phyloP scores from a whole-genome alignment of 805 yeast species.

The Barnettozyma vustinii region DNA sequence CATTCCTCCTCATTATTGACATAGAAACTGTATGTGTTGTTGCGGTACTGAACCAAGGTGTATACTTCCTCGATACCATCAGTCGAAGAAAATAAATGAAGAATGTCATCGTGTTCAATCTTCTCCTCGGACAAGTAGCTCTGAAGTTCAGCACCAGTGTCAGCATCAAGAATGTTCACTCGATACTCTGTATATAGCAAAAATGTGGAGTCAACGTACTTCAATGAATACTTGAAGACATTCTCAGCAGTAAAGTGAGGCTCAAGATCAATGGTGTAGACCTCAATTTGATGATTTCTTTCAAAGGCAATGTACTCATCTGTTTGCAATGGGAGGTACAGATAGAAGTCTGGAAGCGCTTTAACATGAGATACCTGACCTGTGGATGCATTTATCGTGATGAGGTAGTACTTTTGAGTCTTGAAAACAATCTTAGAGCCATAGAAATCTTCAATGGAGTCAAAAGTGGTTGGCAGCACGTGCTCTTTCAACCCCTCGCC shows the following conservation, averaged over 20 bases:
- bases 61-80: slow-evolving; percentile 14
- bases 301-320: slow-evolving; percentile 20
- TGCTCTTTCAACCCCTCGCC: slow-evolving; percentile 9
- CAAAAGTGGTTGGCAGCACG: slow-evolving; percentile 9
- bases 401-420: slow-evolving; percentile 5
- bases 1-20: slow-evolving; percentile 26
- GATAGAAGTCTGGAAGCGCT: slow-evolving; percentile 6
- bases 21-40: slow-evolving; percentile 10
- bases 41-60: slow-evolving; percentile 11
- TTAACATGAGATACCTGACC: slow-evolving; percentile 10
- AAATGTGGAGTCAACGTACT: slow-evolving; percentile 15
- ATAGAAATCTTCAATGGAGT: slow-evolving; percentile 18
- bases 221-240: slow-evolving; percentile 19
- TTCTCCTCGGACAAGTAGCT: slow-evolving; percentile 15
- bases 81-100: neutral
- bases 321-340: slow-evolving; percentile 17
- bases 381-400: slow-evolving; percentile 10
- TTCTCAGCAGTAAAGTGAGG: slow-evolving; percentile 18
- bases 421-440: slow-evolving; percentile 22
- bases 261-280: slow-evolving; percentile 10
- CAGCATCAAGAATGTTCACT: slow-evolving; percentile 21
- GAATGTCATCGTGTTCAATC: slow-evolving; percentile 4
- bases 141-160: slow-evolving; percentile 21
- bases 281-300: slow-evolving; percentile 17
- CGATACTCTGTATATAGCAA: slow-evolving; percentile 20